Evolutionary conservation across 2,329 filamentous ascomycete genomes (phyloP).

Genomic region (Escovopsis weberi): DNA sequence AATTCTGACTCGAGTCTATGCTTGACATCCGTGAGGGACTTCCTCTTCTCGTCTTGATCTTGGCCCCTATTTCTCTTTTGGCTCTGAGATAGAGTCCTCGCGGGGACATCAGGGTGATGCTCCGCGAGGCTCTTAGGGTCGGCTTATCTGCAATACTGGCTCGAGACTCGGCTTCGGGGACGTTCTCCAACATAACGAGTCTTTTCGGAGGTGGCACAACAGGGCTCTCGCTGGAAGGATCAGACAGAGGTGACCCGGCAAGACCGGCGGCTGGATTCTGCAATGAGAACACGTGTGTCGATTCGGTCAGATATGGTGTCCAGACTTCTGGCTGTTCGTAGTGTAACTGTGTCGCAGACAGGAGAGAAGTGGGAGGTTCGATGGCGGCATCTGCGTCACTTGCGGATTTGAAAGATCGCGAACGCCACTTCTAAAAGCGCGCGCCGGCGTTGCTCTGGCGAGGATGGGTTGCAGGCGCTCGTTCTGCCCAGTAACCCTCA

Average conservation of each 20-base stretch:
- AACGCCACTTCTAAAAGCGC: conserved; percentile 27
- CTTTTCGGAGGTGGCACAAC: conserved; percentile 3
- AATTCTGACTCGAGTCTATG: not conserved
- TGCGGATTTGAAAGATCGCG: conserved; percentile 21
- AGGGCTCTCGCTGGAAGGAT: conserved; percentile 4
- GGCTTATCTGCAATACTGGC: not conserved
- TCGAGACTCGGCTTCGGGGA: not conserved
- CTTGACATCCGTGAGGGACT: not conserved
- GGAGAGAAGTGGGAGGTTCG: conserved; percentile 9
- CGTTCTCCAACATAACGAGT: not conserved
- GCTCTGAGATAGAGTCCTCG: conserved; percentile 8
- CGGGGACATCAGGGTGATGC: conserved; percentile 1
- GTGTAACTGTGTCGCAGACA: conserved; percentile 2
- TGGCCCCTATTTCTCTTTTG: conserved; percentile 13
- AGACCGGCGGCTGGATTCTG: conserved; percentile 18
- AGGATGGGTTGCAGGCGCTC: conserved; percentile 19
- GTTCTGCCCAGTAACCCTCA: conserved; percentile 48
- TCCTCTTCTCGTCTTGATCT: conserved; percentile 6
- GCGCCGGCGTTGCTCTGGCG: conserved; percentile 19
- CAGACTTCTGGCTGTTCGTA: conserved; percentile 10
- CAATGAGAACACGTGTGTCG: conserved; percentile 32
- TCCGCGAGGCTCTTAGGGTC: not conserved
- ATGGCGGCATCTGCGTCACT: conserved; percentile 17
- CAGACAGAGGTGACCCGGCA: conserved; percentile 1
- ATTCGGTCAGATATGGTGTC: conserved; percentile 33